phyloP scores from a whole-genome alignment of 495 filamentous ascomycete genomes.

The Pseudomonodictys pantanalensis region DNA sequence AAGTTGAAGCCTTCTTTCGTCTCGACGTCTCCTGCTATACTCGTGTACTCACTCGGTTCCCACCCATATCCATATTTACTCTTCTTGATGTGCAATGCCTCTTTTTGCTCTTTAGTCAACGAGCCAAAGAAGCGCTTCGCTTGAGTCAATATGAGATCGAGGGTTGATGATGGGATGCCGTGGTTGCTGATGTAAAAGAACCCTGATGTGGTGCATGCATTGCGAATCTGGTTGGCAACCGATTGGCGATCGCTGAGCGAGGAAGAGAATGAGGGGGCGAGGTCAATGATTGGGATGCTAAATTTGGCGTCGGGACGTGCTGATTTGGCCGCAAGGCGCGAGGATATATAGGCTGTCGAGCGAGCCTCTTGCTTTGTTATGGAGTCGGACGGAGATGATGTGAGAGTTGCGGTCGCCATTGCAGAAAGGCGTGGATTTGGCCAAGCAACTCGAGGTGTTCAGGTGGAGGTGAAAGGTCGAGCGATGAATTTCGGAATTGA shows the following conservation, averaged over 20 bases:
- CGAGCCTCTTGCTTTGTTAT: neutral
- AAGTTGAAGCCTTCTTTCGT: conserved; percentile 31
- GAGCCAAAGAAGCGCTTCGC: conserved; percentile 22
- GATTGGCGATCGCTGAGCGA: conserved; percentile 36
- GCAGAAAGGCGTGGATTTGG: too few species aligned
- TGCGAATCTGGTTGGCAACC: conserved; percentile 44
- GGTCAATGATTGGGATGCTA: conserved; percentile 47
- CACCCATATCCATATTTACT: conserved; percentile 14
- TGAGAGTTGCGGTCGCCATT: too few species aligned
- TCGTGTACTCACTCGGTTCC: conserved; percentile 20
- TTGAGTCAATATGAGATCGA: neutral
- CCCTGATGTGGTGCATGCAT: conserved; percentile 45
- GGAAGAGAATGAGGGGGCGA: conserved; percentile 42
- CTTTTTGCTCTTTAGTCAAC: conserved; percentile 3
- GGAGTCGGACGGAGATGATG: too few species aligned
- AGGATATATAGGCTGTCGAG: neutral
- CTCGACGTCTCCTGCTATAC: conserved; percentile 20
- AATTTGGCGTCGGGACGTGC: conserved; percentile 1
- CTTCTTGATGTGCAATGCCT: conserved; percentile 16
- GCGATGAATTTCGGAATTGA: too few species aligned
- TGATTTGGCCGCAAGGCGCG: neutral
- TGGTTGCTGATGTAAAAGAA: conserved; percentile 50
- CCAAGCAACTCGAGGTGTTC: too few species aligned
- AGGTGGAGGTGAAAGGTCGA: too few species aligned
- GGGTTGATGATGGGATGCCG: conserved; percentile 4